A percentile compares a stretch with the other conserved stretches of the same genome.
Evolutionary conservation across 2,329 filamentous ascomycete genomes (phyloP).

Genomic region (Pseudogymnoascus sp.): DNA sequence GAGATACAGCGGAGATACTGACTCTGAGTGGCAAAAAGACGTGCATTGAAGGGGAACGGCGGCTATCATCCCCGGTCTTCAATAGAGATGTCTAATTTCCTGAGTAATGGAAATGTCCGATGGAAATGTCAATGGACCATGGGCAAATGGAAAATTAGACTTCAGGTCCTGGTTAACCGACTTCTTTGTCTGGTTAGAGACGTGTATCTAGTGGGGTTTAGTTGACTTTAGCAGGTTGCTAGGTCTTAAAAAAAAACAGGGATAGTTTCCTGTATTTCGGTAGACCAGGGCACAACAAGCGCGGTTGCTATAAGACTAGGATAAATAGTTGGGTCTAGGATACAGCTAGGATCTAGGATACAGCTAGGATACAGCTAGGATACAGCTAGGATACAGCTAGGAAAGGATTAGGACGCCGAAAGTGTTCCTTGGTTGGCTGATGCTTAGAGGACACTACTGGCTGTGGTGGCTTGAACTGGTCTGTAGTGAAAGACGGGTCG

Average conservation of each 20-base stretch:
- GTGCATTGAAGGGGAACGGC: not conserved
- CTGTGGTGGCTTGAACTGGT: not conserved
- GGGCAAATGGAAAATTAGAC: not conserved
- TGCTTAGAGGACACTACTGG: not conserved
- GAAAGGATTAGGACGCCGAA: not conserved
- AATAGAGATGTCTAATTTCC: not conserved
- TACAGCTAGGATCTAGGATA: not conserved
- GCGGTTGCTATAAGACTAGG: not conserved
- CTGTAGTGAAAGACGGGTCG: not conserved
- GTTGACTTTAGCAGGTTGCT: not conserved
- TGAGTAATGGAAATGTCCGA: not conserved
- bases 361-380: not conserved
- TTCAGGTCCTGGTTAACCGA: not conserved
- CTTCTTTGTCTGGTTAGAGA: not conserved
- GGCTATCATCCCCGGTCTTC: not conserved
- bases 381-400: not conserved
- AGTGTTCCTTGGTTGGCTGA: not conserved
- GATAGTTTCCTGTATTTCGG: not conserved
- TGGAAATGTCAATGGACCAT: not conserved
- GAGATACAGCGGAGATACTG: not conserved
- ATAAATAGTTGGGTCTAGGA: not conserved
- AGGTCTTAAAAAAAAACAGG: not conserved
- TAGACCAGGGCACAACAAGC: not conserved
- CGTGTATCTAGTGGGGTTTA: not conserved
- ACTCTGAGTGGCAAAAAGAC: not conserved